Evolutionary conservation across 352 stramenopile genomes (phyloP).

Genomic region (Thraustochytrium striatum): DNA sequence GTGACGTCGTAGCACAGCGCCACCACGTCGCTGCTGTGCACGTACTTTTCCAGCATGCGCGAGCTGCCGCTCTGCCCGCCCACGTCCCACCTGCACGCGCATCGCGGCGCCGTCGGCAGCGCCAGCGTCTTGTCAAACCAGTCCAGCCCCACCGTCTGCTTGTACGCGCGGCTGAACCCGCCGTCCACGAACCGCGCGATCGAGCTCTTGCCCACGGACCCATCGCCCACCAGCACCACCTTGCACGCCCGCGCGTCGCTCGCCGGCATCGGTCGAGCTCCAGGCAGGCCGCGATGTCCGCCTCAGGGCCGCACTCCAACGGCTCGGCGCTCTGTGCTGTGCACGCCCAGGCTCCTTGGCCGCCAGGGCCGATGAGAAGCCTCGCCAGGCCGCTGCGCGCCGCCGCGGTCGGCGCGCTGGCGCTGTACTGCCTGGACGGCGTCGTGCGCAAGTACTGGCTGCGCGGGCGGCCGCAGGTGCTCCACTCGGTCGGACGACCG

Average conservation of each 20-base stretch:
- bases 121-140: conserved; percentile 76
- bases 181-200: conserved; percentile 73
- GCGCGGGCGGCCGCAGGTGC: not conserved
- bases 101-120: not conserved
- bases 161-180: conserved; percentile 73
- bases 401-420: not conserved
- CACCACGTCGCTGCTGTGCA: conserved; percentile 67
- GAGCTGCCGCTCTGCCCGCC: conserved; percentile 77
- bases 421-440: conserved; percentile 18
- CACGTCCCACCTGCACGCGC: conserved; percentile 77
- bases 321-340: no score
- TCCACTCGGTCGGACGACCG: conserved; percentile 9
- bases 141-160: conserved; percentile 75
- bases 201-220: conserved; percentile 74
- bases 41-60: conserved; percentile 76
- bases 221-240: conserved; percentile 74
- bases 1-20: conserved; percentile 79
- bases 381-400: not conserved
- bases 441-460: conserved; percentile 6
- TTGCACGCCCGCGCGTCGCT: conserved; percentile 59
- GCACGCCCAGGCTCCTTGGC: no score
- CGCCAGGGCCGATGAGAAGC: no score
- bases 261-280: conserved; percentile 25
- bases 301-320: no score
- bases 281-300: no score